Evolutionary conservation across 176 grass and related monocot species (phyloP), one percentile per base, ranked within the genome.

Genomic region (Sorghum bicolor): DNA sequence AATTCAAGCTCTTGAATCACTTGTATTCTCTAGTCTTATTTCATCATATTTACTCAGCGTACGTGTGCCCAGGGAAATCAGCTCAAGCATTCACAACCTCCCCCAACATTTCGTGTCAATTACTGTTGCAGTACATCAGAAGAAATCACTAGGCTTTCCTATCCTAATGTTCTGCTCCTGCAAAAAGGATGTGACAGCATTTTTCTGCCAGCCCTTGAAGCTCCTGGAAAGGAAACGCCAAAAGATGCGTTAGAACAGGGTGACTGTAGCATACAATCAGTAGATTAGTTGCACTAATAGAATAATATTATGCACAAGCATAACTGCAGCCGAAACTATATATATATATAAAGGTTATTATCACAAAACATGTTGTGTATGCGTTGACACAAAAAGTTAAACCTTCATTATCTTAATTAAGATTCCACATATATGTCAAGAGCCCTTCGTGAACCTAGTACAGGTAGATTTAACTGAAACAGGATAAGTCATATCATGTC

Each of bases 181-280:
- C 81, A 94, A 80, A 40, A 88, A 98, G 71, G 86, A 93, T 43
- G 76, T 91, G 32, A 98, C 89, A 2, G 92, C 95, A 77, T 88
- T 94, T 64, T 94, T 98, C 68, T 94, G 95, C 95, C 95, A 98
- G 57, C 95, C 89, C 82, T 98, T 98, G 70, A 98, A 94, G 88
- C 90, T 98, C 92, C 95, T 98, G 87, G 44, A 83, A 76, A 67
- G 52, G 63, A 87, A 40, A 33, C 34, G 6, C 7, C 36, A 48
- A 29, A n/a, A 45, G 17, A 48, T 38, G 7, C 20, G 44, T 53
- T 24, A 40, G 33, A 73, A 75, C 50, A 41, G 13, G 75, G 38
- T 22, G 26, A 44, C 1, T 74, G 3, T 75, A n/a, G n/a, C n/a
- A n/a, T n/a, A 75, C 58, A 20, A 24, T 34, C 29, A 10, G 24